Conservation (phyloP, 2,329 filamentous ascomycete species). For the Magnaporthiopsis poae region DNA sequence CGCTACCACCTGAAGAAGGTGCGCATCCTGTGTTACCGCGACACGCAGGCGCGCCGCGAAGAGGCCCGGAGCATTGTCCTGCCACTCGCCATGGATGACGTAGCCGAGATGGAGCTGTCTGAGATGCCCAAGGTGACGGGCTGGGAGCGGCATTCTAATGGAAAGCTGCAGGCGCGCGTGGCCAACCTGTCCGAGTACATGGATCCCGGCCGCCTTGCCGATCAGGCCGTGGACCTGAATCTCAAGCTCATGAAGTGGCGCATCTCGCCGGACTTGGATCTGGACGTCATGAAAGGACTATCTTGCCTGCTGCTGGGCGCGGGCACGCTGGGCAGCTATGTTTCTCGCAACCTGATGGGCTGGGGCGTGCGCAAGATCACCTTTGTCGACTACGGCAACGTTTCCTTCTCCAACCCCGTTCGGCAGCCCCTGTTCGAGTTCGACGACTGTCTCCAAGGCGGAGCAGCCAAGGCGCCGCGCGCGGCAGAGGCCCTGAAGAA, state of each 20-base stretch:
- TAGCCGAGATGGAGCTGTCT: constrained; percentile 23
- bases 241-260: constrained; percentile 98
- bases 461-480: constrained; percentile 68
- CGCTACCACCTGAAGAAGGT: constrained; percentile 67
- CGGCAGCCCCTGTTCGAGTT: constrained; percentile 88
- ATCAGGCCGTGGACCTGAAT: constrained; percentile 91
- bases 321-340: constrained; percentile 87
- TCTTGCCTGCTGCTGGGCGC: constrained; percentile 86
- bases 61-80: constrained; percentile 75
- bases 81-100: constrained; percentile 46
- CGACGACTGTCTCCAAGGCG: constrained; percentile 76
- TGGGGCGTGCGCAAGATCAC: constrained; percentile 95
- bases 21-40: constrained; percentile 83
- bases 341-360: constrained; percentile 81
- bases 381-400: constrained; percentile 84
- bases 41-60: constrained; percentile 66
- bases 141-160: constrained; percentile 76
- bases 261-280: constrained; percentile 75
- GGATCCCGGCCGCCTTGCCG: constrained; percentile 77
- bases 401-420: constrained; percentile 94
- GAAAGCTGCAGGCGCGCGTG: constrained; percentile 67
- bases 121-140: constrained; percentile 83
- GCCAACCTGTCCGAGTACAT: constrained; percentile 86
- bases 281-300: constrained; percentile 80
- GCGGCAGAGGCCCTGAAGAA: constrained; percentile 71